Evolutionary conservation across 495 filamentous ascomycete species (phyloP).

Genomic region (Oidiodendron maius): DNA sequence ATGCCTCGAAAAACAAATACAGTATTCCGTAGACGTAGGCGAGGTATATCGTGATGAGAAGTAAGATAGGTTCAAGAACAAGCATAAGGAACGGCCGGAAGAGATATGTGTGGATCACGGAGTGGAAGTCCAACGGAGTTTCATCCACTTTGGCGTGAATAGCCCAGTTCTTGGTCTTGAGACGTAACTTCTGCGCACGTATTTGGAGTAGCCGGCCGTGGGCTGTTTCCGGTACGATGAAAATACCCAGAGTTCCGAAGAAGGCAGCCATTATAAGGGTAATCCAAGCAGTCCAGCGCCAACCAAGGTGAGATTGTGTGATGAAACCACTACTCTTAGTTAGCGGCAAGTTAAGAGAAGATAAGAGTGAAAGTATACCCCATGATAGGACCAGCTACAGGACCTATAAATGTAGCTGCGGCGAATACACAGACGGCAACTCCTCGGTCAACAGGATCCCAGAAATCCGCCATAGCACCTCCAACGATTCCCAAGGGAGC

Average conservation of each 20-base stretch:
- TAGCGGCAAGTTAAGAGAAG: conserved; percentile 31
- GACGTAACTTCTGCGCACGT: conserved; percentile 50
- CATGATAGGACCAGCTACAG: conserved; percentile 65
- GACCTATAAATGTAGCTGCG: conserved; percentile 72
- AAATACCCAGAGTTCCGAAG: conserved; percentile 29
- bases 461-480: conserved; percentile 71
- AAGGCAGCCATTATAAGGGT: conserved; percentile 47
- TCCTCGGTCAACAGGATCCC: conserved; percentile 70
- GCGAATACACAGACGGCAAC: conserved; percentile 78
- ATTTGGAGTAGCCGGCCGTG: conserved; percentile 48
- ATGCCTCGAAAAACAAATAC: conserved; percentile 61
- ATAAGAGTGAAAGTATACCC: conserved; percentile 53
- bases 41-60: conserved; percentile 61
- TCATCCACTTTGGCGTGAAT: conserved; percentile 16
- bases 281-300: conserved; percentile 63
- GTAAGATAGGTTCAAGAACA: conserved; percentile 62
- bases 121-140: conserved; percentile 4
- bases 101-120: conserved; percentile 14
- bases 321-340: conserved; percentile 66
- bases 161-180: conserved; percentile 21
- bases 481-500: conserved; percentile 62
- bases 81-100: conserved; percentile 41
- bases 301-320: conserved; percentile 49
- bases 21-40: conserved; percentile 45
- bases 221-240: conserved; percentile 49